Conservation (phyloP, 2,329 filamentous ascomycete genomes). For the Botrytis cinerea region DNA sequence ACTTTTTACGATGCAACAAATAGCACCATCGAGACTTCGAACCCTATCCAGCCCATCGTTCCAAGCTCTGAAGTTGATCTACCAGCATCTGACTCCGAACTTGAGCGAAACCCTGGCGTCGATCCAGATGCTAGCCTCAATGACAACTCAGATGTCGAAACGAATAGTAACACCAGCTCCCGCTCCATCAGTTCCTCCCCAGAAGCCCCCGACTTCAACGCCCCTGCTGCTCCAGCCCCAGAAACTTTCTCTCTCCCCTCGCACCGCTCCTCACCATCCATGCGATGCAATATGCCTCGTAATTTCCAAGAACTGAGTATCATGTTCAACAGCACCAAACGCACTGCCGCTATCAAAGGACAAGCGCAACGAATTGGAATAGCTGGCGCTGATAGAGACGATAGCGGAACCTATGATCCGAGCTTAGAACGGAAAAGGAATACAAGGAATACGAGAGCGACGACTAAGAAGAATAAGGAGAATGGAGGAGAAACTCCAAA, state of each 20-base stretch:
- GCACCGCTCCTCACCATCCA: constrained; percentile 28
- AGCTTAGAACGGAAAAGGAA: constrained; percentile 21
- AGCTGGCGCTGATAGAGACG: constrained; percentile 35
- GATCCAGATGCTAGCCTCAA: not conserved
- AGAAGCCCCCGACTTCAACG: constrained; percentile 28
- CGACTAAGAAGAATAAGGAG: constrained; percentile 11
- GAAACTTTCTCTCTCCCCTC: constrained; percentile 32
- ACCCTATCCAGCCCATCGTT: not conserved
- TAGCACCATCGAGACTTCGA: not conserved
- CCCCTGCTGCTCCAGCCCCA: constrained; percentile 26
- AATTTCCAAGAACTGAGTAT: constrained; percentile 25
- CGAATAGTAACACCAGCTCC: not conserved
- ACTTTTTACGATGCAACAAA: not conserved
- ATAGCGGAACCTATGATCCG: constrained; percentile 39
- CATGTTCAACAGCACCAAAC: constrained; percentile 28
- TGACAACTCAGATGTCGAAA: not conserved
- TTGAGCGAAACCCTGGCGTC: not conserved
- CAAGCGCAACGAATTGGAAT: constrained; percentile 26
- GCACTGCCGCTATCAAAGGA: constrained; percentile 27
- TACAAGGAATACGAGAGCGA: not conserved
- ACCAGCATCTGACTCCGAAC: not conserved
- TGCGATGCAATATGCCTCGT: not conserved
- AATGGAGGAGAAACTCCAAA: not conserved
- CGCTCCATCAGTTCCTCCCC: constrained; percentile 36
- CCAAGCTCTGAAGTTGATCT: not conserved